Percentiles rank a stretch among this genome's conserved stretches.
Conservation (phyloP, 1,139 yeast genomes). For the Suhomyces bolitotheri region DNA sequence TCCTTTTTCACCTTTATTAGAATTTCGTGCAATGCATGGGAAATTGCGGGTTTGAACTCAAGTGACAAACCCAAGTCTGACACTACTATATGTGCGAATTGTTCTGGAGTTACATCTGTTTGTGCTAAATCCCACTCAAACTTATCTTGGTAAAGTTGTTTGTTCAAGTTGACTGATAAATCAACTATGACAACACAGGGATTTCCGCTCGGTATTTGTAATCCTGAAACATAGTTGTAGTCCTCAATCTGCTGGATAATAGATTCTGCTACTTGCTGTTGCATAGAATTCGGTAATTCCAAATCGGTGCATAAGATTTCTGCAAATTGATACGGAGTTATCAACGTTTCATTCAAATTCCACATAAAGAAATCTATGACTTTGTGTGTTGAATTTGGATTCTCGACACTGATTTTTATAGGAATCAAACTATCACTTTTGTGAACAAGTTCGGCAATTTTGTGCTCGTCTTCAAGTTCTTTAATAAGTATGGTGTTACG, state of each 20-base stretch:
- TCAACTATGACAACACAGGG: conserved; percentile 79
- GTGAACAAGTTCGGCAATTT: conserved; percentile 29
- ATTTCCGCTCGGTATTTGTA: conserved; percentile 63
- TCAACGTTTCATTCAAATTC: conserved; percentile 76
- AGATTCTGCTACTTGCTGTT: conserved; percentile 65
- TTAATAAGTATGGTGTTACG: conserved; percentile 32
- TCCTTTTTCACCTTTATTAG: conserved; percentile 77
- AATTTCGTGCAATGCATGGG: conserved; percentile 84
- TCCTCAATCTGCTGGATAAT: conserved; percentile 82
- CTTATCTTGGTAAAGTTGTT: conserved; percentile 84
- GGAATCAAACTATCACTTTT: conserved; percentile 63
- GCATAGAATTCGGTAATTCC: conserved; percentile 68
- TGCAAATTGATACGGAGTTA: conserved; percentile 87
- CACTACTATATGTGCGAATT: conserved; percentile 79
- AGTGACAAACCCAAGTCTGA: conserved; percentile 80
- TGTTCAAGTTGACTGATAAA: conserved; percentile 79
- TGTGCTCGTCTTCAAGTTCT: conserved; percentile 25
- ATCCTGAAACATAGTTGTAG: conserved; percentile 53
- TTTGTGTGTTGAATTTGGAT: conserved; percentile 57
- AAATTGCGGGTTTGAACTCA: conserved; percentile 88
- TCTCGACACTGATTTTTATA: conserved; percentile 72
- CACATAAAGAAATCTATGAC: conserved; percentile 85
- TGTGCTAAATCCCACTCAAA: conserved; percentile 90
- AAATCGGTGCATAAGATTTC: conserved; percentile 76
- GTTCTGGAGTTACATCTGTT: conserved; percentile 72